Base-by-base conservation (phyloP, 2,329 filamentous ascomycete genomes). In the Aspergillus puulaauensis region DNA sequence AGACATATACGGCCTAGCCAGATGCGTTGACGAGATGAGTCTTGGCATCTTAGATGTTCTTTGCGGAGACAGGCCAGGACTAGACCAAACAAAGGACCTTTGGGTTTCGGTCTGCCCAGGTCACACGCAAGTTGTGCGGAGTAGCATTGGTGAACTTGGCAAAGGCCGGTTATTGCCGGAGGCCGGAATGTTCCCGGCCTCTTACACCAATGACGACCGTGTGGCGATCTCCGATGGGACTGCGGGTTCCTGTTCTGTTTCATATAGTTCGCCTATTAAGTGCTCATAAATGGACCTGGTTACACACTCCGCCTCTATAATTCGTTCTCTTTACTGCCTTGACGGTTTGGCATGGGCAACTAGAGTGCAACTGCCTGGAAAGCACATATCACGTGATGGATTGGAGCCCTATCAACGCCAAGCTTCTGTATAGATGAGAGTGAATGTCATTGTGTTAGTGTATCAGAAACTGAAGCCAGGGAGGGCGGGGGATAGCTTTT, bases 131-230 rank as follows among this genome's bases (percentile, higher is more conserved):
- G 14, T 15, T 23, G 27, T 35, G 19, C 45, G 23, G 45, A 48
- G 27, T 33, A 11, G 27, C 27, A 31, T 45, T 44, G 52, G 27
- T 49, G 23, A 15, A 57, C 60, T 58, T 64, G 61, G 59, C 54
- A 12, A 48, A 54, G 54, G 63, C 52, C 71, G 71, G 71, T 57
- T 71, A 72, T 62, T 65, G 46, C 55, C 71, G 71, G 71, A 76
- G 73, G 73, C 73, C 74, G 73, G 74, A 60, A 65, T 60, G 66
- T 75, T 75, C 75, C 74, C 74, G 75, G 74, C 74, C 74, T 75
- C 68, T 57, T 67, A 61, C 62, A 63, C 62, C 67, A 67, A 66
- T 56, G 40, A 64, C 68, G 69, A 62, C 55, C 58, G 57, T 45
- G 45, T 19, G 33, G 27, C 17, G 33, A 54, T 64, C 61, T 65